Evolutionary conservation across 805 yeast species (phyloP), one percentile per base, ranked within the genome.

Genomic region (Ogataea naganishii): DNA sequence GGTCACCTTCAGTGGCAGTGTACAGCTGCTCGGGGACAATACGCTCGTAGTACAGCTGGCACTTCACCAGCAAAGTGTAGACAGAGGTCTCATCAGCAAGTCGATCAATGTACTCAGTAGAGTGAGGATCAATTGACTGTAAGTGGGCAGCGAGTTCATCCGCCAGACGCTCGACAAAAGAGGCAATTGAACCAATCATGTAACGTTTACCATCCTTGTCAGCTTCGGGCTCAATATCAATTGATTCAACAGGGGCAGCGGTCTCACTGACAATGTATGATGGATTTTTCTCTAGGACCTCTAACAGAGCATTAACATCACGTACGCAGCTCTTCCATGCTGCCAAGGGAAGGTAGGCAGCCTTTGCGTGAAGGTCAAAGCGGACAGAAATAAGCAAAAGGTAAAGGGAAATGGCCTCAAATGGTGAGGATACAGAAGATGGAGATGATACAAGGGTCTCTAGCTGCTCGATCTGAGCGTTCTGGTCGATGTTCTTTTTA

Each of bases 91-190:
- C 98, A 57, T 88, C 95, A 57, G 79, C 80, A 51, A 92, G 71
- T 56, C 97, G 75, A 43, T 80, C 82, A 43, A 92, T 72, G 58
- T 89, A 92, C 58, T 92, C 98, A 34, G 84, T 78, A 15, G 96
- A 81, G 55, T 92, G 96, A 26, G 96, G 95, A 57, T 92, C 97
- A 47, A 85, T 78, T 43, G 74, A 74, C 53, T 88, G 86, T 47
- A 92, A 69, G 27, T 94, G 84, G 44, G 80, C 76, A 38, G 82
- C 81, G 48, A 88, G 80, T 63, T 92, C 99, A 49, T 89, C 97
- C 52, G 86, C 96, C 39, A 92, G 69, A 58, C 96, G 79, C 64
- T 89, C 98, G 38, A 89, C 80, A 36, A 82, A 72, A 7, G 96
- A 78, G 27, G 81, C 73, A 27, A 92, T 64, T 17, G 95, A 82